These are phyloP conservation scores for Ophiostoma australiae DNA, from an alignment of 2,329 filamentous ascomycete species.

Conservation along the genomic window DNA sequence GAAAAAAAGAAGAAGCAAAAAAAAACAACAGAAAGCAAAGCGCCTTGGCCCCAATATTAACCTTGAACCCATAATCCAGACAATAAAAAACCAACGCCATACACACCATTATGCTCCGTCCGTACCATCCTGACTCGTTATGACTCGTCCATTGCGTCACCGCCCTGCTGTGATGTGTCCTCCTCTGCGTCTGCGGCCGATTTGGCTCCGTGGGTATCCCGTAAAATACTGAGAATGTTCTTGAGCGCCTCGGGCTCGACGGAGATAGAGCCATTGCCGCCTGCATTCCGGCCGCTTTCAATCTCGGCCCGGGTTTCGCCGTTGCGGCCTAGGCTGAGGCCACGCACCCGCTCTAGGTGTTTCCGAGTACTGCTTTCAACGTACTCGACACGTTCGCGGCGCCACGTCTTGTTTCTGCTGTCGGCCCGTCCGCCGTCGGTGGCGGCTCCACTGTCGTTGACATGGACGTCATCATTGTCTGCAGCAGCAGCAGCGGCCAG, in stretches of 20 bases:
- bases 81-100: slow-evolving; percentile 4
- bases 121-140: slow-evolving; percentile 30
- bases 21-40: not conserved
- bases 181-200: not conserved
- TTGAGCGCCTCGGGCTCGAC: slow-evolving; percentile 39
- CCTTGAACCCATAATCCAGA: not conserved
- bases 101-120: not conserved
- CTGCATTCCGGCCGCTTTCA: slow-evolving; percentile 18
- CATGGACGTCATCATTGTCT: slow-evolving; percentile 3
- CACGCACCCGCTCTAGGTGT: slow-evolving; percentile 66
- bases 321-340: slow-evolving; percentile 58
- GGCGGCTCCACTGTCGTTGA: not conserved
- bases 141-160: slow-evolving; percentile 23
- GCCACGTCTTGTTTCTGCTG: slow-evolving; percentile 49
- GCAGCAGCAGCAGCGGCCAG: slow-evolving; percentile 38
- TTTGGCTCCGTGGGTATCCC: slow-evolving; percentile 22
- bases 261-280: slow-evolving; percentile 44
- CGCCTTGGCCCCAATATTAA: not conserved
- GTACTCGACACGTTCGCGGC: slow-evolving; percentile 71
- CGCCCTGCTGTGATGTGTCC: not conserved
- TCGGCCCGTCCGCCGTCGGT: slow-evolving; percentile 20
- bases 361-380: slow-evolving; percentile 73
- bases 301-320: slow-evolving; percentile 62
- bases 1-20: not conserved
- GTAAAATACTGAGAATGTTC: slow-evolving; percentile 27